Conservation (phyloP, 345 rosid species). For the Euphorbia lathyris region DNA sequence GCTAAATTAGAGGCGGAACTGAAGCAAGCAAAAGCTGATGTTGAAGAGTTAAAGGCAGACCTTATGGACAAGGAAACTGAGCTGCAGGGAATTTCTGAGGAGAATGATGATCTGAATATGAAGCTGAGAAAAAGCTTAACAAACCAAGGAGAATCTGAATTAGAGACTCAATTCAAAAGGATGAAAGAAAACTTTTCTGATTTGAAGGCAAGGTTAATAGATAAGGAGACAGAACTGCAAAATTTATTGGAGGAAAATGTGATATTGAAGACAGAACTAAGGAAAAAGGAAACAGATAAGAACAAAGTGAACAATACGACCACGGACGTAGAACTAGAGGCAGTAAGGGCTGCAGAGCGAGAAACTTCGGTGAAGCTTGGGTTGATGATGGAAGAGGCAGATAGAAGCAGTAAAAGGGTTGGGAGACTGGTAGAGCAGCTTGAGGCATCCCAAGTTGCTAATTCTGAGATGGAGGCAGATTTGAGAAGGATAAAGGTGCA, state of each 20-base stretch:
- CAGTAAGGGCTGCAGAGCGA: conserved; percentile 45
- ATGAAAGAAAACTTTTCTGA: conserved; percentile 43
- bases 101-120: conserved; percentile 58
- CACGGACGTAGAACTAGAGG: conserved; percentile 31
- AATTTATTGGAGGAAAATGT: conserved; percentile 44
- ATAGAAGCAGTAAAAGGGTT: conserved; percentile 52
- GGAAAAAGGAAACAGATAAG: conserved; percentile 41
- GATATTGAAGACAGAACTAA: conserved; percentile 44
- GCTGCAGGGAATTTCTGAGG: conserved; percentile 68
- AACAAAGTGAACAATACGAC: conserved; percentile 35
- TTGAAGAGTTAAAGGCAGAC: conserved; percentile 69
- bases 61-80: conserved; percentile 90
- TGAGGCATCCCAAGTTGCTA: conserved; percentile 50
- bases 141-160: conserved; percentile 27
- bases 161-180: conserved; percentile 39
- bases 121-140: conserved; percentile 37
- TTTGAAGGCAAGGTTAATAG: conserved; percentile 48
- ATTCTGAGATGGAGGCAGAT: conserved; percentile 78
- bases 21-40: conserved; percentile 40
- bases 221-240: conserved; percentile 52
- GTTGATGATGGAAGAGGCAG: conserved; percentile 54
- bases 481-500: conserved; percentile 88
- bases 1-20: conserved; percentile 59
- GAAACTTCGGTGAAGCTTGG: conserved; percentile 69
- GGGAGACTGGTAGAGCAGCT: conserved; percentile 64